A percentile compares a stretch with the other conserved stretches of the same genome.
These are phyloP conservation scores for Penicillium sp. DNA, from an alignment of 2,329 filamentous ascomycete species.

Conservation along the genomic window DNA sequence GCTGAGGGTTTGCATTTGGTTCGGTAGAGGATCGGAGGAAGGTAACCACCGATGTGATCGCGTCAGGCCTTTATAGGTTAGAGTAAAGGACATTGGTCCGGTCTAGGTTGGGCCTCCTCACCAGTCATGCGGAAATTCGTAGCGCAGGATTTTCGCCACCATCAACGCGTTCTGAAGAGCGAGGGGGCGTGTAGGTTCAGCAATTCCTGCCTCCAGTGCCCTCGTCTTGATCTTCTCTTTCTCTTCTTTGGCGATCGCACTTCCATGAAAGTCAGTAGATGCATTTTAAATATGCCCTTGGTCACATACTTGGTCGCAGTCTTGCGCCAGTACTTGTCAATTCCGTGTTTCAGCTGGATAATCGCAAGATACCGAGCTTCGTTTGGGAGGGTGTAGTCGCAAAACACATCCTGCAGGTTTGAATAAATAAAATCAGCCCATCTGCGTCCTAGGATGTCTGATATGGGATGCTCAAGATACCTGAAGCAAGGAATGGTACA, in stretches of 20 bases:
- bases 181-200: constrained; percentile 71
- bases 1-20: constrained; percentile 57
- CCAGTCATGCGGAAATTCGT: constrained; percentile 89
- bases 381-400: constrained; percentile 71
- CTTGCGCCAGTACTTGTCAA: constrained; percentile 90
- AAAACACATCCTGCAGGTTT: constrained; percentile 64
- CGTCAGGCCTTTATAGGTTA: constrained; percentile 43
- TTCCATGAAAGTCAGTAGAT: constrained; percentile 31
- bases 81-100: constrained; percentile 7
- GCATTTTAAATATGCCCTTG: neutral
- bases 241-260: constrained; percentile 64
- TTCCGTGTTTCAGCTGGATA: constrained; percentile 93
- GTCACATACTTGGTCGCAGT: constrained; percentile 62
- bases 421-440: no score
- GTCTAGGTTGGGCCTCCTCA: constrained; percentile 19
- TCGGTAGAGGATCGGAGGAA: constrained; percentile 59
- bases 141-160: constrained; percentile 80
- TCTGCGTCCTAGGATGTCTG: no score
- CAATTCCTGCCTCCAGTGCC: constrained; percentile 71
- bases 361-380: constrained; percentile 85
- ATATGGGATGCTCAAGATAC: constrained; percentile 48
- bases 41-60: constrained; percentile 55
- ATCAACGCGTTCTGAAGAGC: constrained; percentile 86
- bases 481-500: constrained; percentile 68
- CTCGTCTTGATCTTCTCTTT: constrained; percentile 72